Base-by-base conservation (phyloP, 495 filamentous ascomycete species). In the Zalerion maritima region DNA sequence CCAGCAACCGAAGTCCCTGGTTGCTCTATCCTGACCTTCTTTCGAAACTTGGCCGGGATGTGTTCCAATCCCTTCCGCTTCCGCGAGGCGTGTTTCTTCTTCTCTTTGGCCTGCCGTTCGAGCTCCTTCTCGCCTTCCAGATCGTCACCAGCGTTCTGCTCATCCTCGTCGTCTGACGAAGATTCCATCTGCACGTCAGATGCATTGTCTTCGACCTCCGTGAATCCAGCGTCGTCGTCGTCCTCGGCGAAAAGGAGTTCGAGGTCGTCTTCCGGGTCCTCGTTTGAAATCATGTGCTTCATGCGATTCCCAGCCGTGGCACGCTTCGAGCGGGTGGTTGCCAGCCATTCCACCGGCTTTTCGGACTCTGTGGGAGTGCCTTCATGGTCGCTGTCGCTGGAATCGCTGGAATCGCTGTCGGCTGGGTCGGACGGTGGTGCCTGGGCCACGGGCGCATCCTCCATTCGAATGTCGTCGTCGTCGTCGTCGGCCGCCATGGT, bases 251-350 rank as follows among this genome's bases (percentile, higher is more conserved):
- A 91, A 4, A 92, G 64, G 5, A 85, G 69, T 28, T 85, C 75
- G 18, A 83, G 65, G 28, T 84, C 80, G 26, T 83, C 75, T 30
- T 72, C 71, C 29, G 78, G 77, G 31, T 75, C 75, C 43, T 78
- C 78, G 37, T 73, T 76, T 14, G 76, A 75, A 25, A 94, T 58
- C 37, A 94, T 73, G 17, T 70, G 69, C 18, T 77, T 75, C 65
- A 94, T 75, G 38, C 82, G 71, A 37, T 76, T 84, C 26, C 87
- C 87, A 12, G 87, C 87, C 0, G 82, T 94, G 18, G 73, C 75
- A 46, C 87, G 81, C 50, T 76, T 81, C 31, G 67, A 67, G 40
- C 87, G 75, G 25, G 80, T 75, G 21, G 73, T 72, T 27, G 79
- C 74, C 43, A 94, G 65, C 45, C 78, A 77, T 54, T 91, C 79